phyloP scores from a whole-genome alignment of 1,139 yeast species.

The Yamadazyma friedrichii region DNA sequence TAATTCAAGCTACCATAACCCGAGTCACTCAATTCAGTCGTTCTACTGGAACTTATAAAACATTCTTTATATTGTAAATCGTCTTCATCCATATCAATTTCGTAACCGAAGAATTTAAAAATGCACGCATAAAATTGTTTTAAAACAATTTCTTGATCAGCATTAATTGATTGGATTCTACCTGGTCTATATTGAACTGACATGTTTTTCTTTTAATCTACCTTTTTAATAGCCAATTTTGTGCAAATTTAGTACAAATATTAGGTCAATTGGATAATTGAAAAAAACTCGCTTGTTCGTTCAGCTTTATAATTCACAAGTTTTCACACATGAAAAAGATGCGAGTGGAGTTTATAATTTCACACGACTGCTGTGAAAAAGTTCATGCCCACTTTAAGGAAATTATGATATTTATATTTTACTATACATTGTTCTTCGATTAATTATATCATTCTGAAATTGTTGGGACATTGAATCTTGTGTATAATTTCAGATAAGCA shows the following conservation, averaged over 20 bases:
- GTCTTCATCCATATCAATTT: conserved; percentile 26
- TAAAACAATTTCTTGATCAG: conserved; percentile 39
- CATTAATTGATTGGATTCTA: conserved; percentile 39
- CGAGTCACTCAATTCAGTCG: conserved; percentile 20
- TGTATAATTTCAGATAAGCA: no score
- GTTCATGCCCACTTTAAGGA: neutral
- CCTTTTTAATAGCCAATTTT: neutral
- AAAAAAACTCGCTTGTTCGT: neutral
- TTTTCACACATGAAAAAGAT: conserved; percentile 4
- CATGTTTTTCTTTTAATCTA: neutral
- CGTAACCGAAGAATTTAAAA: conserved; percentile 40
- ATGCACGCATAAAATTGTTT: conserved; percentile 45
- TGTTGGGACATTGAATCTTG: no score
- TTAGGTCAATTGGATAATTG: no score
- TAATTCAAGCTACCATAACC: conserved; percentile 16
- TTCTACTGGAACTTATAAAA: conserved; percentile 32
- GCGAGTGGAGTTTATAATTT: conserved; percentile 3
- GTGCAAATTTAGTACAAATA: neutral
- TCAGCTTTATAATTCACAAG: no score
- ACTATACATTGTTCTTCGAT: neutral
- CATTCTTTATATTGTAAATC: conserved; percentile 35
- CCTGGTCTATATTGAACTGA: conserved; percentile 32
- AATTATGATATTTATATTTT: neutral
- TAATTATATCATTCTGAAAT: no score
- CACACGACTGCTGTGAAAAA: conserved; percentile 3